Evolutionary conservation across 164 flowering plant genomes (phyloP).

Genomic region (Platanus orientalis): DNA sequence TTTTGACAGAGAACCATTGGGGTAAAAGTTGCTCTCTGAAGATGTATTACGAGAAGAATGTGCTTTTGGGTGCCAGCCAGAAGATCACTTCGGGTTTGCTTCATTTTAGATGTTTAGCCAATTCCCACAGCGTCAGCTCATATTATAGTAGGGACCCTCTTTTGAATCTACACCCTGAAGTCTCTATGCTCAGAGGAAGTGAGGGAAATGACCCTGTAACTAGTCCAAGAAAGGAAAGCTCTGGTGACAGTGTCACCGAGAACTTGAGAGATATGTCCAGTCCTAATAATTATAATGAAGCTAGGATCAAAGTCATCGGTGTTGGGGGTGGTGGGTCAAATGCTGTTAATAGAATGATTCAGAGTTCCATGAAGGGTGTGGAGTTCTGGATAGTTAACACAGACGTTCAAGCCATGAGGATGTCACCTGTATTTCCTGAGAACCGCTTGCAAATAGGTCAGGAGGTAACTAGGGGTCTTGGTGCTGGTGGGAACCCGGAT

Average conservation of each 20-base stretch:
- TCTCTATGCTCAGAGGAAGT: slow-evolving; percentile 79
- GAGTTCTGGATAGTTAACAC: slow-evolving; percentile 99
- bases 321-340: slow-evolving; percentile 99
- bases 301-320: slow-evolving; percentile 95
- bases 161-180: slow-evolving; percentile 72
- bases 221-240: slow-evolving; percentile 50
- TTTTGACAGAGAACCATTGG: slow-evolving; percentile 22
- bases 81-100: slow-evolving; percentile 22
- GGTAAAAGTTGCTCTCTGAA: slow-evolving; percentile 29
- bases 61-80: slow-evolving; percentile 22
- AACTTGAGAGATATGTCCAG: slow-evolving; percentile 35
- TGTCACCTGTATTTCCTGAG: slow-evolving; percentile 82
- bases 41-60: slow-evolving; percentile 33
- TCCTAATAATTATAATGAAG: slow-evolving; percentile 55
- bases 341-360: slow-evolving; percentile 97
- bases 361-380: slow-evolving; percentile 91
- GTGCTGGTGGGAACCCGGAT: slow-evolving; percentile 98
- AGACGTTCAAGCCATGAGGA: slow-evolving; percentile 91
- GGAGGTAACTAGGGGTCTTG: slow-evolving; percentile 94
- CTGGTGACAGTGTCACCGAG: slow-evolving; percentile 45
- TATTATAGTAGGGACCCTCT: slow-evolving; percentile 63
- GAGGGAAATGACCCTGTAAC: slow-evolving; percentile 41
- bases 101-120: slow-evolving; percentile 45
- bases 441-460: slow-evolving; percentile 86
- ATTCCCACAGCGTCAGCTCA: slow-evolving; percentile 46